Evolutionary conservation across 805 yeast species (phyloP), one percentile per base, ranked within the genome.

Genomic region (Lachancea fermentati): DNA sequence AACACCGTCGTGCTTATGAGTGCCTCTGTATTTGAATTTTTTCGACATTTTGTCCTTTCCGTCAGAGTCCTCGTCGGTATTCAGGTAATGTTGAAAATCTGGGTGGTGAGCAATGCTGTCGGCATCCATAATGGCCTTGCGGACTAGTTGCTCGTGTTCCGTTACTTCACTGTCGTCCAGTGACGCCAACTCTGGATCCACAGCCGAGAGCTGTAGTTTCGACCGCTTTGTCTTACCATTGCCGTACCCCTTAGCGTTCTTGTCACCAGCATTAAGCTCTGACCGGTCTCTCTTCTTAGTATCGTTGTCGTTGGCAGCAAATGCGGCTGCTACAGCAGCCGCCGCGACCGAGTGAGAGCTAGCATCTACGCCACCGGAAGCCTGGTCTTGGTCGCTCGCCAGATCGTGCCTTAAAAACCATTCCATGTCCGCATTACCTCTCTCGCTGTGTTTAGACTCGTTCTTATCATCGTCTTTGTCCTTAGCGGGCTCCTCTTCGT

Each of bases 61-160:
- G 12, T 41, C 48, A 5, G 50, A 34, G 15, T 55, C 57, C 24
- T 49, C 60, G 15, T 56, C 65, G 3, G 63, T 55, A 32, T 55
- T 60, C 32, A 58, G 39, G 38, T 57, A 57, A 44, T 59, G 63
- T 42, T 63, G 66, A 41, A 65, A 65, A 43, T 58, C 63, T 4
- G 64, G 65, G 37, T 66, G 68, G 42, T 63, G 70, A 2, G 81
- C 80, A 42, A 81, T 66, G 31, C 79, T 77, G 37, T 81, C 69
- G 0, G 86, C 85, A 50, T 81, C 85, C 46, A 79, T 66, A 34
- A 82, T 78, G 1, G 85, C 85, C 34, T 81, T 85, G 44, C 80
- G 78, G 8, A 80, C 87, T 41, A 81, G 63, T 48, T 73, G 81
- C 42, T 77, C 83, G 49, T 78, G 83, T 31, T 76, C 80, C 3